Evolutionary conservation across 495 filamentous ascomycete genomes (phyloP).

Genomic region (Hypoxylon perforatum): DNA sequence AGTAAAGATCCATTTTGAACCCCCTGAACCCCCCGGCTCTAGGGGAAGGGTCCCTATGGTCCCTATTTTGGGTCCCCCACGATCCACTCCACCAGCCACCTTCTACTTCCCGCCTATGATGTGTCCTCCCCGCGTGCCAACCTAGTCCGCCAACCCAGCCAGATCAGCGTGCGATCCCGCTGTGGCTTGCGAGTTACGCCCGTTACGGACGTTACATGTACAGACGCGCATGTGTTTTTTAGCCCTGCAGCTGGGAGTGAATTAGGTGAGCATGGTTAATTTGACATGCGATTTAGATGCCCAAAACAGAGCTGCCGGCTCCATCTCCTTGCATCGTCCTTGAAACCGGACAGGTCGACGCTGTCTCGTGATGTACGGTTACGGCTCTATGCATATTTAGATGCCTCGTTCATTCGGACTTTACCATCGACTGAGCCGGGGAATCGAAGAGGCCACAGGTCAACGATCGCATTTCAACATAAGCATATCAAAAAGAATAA

Average conservation of each 20-base stretch:
- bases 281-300: slow-evolving; percentile 30
- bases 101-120: slow-evolving; percentile 41
- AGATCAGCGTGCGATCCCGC: slow-evolving; percentile 32
- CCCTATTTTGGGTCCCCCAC: slow-evolving; percentile 35
- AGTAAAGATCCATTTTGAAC: too few species aligned
- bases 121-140: slow-evolving; percentile 36
- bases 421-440: slow-evolving; percentile 29
- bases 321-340: slow-evolving; percentile 21
- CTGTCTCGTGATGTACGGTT: slow-evolving; percentile 37
- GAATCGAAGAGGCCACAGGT: slow-evolving; percentile 16
- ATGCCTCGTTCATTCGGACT: slow-evolving; percentile 9
- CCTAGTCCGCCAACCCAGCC: slow-evolving; percentile 4
- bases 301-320: slow-evolving; percentile 30
- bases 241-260: slow-evolving; percentile 12
- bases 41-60: background rate
- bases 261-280: slow-evolving; percentile 2
- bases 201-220: too few species aligned
- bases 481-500: slow-evolving; percentile 6
- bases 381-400: slow-evolving; percentile 8
- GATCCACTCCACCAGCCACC: slow-evolving; percentile 39
- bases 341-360: slow-evolving; percentile 3
- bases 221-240: background rate
- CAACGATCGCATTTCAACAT: background rate
- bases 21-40: too few species aligned
- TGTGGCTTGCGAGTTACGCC: slow-evolving; percentile 37